phyloP scores from a whole-genome alignment of 352 stramenopile genomes.

The Peronospora tabacina region DNA sequence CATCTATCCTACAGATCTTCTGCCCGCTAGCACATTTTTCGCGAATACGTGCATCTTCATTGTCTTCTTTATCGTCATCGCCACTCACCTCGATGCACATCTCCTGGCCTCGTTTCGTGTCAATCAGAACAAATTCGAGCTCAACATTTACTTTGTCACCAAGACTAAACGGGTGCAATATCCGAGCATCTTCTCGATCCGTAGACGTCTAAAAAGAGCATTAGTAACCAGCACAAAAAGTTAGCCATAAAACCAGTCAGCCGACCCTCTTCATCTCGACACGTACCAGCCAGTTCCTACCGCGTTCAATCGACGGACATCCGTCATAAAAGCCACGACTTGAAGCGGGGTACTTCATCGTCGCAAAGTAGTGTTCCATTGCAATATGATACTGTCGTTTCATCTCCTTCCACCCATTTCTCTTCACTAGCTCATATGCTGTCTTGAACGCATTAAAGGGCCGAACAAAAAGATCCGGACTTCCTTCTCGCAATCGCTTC shows the following conservation, averaged over 20 bases:
- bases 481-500: conserved; percentile 15
- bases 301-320: conserved; percentile 28
- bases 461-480: conserved; percentile 2
- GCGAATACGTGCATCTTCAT: neutral
- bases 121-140: conserved; percentile 29
- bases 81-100: conserved; percentile 12
- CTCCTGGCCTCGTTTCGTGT: conserved; percentile 20
- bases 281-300: conserved; percentile 50
- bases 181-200: conserved; percentile 30
- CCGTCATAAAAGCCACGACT: conserved; percentile 28
- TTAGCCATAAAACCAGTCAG: conserved; percentile 2
- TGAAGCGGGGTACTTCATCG: conserved; percentile 30
- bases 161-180: conserved; percentile 29
- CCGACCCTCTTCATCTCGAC: neutral
- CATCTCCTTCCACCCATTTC: conserved; percentile 34
- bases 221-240: conserved; percentile 3
- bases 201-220: conserved; percentile 24
- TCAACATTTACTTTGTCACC: conserved; percentile 17
- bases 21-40: neutral
- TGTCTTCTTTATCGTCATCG: neutral
- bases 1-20: conserved; percentile 5
- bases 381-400: conserved; percentile 44
- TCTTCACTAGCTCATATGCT: conserved; percentile 37
- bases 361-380: conserved; percentile 53
- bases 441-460: conserved; percentile 29